Conservation (phyloP, 2,329 filamentous ascomycete species). For the Colletotrichum sidae region DNA sequence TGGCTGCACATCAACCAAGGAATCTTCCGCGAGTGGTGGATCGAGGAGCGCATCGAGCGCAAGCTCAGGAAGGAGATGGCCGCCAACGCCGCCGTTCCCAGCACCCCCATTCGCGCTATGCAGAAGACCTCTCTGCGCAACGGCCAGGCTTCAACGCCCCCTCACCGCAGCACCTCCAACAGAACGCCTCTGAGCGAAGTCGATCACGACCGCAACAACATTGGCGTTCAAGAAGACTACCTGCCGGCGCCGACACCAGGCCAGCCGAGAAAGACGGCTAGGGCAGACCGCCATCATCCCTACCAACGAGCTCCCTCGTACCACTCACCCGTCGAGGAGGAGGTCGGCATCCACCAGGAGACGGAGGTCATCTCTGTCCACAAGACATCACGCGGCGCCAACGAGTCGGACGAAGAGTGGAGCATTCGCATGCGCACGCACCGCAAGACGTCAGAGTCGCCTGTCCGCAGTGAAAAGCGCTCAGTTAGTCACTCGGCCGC, state of each 20-base stretch:
- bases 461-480: conserved; percentile 71
- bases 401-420: conserved; percentile 85
- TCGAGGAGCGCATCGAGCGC: conserved; percentile 85
- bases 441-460: conserved; percentile 74
- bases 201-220: conserved; percentile 79
- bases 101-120: conserved; percentile 71
- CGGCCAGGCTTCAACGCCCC: conserved; percentile 81
- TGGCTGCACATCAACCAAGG: conserved; percentile 98
- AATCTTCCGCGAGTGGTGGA: conserved; percentile 98
- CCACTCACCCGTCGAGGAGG: conserved; percentile 57
- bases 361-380: conserved; percentile 72
- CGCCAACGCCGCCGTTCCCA: conserved; percentile 61
- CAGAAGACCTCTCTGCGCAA: conserved; percentile 70
- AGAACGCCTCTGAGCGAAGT: conserved; percentile 94
- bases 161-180: conserved; percentile 79
- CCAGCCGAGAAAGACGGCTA: conserved; percentile 90
- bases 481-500: conserved; percentile 83
- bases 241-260: conserved; percentile 95
- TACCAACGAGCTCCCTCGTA: conserved; percentile 70
- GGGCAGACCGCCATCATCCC: conserved; percentile 80
- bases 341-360: conserved; percentile 66
- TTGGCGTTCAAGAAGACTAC: conserved; percentile 85
- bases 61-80: conserved; percentile 71
- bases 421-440: conserved; percentile 79
- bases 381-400: conserved; percentile 69